Evolutionary conservation across 805 yeast genomes (phyloP).

Genomic region (Kuraishia borneana): DNA sequence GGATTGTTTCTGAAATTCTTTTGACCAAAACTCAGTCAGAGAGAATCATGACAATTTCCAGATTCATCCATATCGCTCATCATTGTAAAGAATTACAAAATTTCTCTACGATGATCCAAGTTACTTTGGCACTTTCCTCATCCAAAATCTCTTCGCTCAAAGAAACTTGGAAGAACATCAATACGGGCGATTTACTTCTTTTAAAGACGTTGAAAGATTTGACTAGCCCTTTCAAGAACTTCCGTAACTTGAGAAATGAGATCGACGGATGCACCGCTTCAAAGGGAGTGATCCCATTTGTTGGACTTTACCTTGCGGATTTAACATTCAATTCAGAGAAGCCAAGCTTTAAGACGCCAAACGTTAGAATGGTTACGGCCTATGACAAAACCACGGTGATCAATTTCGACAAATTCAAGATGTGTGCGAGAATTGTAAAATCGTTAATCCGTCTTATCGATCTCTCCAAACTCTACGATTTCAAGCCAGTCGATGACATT

Average conservation of each 20-base stretch:
- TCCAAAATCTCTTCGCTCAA: constrained; percentile 45
- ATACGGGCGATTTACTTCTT: constrained; percentile 59
- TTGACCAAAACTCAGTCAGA: constrained; percentile 51
- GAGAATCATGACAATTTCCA: constrained; percentile 61
- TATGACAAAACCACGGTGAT: constrained; percentile 29
- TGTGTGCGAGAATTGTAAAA: constrained; percentile 67
- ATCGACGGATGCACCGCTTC: constrained; percentile 45
- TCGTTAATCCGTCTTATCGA: constrained; percentile 72
- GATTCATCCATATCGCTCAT: constrained; percentile 79
- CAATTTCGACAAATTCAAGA: constrained; percentile 69
- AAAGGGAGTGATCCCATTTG: constrained; percentile 80
- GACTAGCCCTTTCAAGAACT: constrained; percentile 68
- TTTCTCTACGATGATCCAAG: constrained; percentile 80
- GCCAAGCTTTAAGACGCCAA: constrained; percentile 25
- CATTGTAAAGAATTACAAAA: constrained; percentile 66
- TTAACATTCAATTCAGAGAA: constrained; percentile 63
- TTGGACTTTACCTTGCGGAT: constrained; percentile 79
- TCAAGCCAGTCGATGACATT: constrained; percentile 47
- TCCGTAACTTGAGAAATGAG: constrained; percentile 51
- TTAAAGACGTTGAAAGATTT: constrained; percentile 60
- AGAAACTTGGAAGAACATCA: constrained; percentile 65
- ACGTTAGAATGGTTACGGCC: constrained; percentile 16
- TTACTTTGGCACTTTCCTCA: constrained; percentile 70
- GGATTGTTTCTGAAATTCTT: constrained; percentile 84
- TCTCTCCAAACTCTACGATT: constrained; percentile 64